Percentiles rank a stretch among this genome's conserved stretches.
Evolutionary conservation across 2,329 filamentous ascomycete species (phyloP).

Genomic region (Salinomyces thailandicus): DNA sequence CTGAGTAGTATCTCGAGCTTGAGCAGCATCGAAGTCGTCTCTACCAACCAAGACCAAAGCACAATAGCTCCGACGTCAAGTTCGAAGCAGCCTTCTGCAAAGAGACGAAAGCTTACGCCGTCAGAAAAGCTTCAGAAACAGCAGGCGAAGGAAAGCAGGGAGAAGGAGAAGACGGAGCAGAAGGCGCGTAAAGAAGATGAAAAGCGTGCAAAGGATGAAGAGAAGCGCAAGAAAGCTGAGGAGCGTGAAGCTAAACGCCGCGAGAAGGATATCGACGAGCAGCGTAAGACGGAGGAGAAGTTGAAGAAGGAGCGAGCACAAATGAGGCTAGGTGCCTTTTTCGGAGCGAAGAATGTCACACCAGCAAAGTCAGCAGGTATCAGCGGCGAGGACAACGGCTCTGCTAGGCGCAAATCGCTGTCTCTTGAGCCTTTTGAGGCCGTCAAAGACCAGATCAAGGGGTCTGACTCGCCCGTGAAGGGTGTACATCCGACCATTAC

Average conservation of each 20-base stretch:
- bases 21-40: slow-evolving; percentile 21
- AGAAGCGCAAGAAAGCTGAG: slow-evolving; percentile 31
- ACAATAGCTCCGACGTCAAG: slow-evolving; percentile 3
- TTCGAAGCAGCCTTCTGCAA: slow-evolving; percentile 25
- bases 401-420: slow-evolving; percentile 26
- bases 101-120: slow-evolving; percentile 19
- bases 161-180: slow-evolving; percentile 34
- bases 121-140: slow-evolving; percentile 32
- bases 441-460: slow-evolving; percentile 15
- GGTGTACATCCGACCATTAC: slow-evolving; percentile 9
- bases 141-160: slow-evolving; percentile 30
- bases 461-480: slow-evolving; percentile 18
- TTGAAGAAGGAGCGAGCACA: slow-evolving; percentile 23
- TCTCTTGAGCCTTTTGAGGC: slow-evolving; percentile 24
- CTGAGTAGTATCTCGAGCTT: slow-evolving; percentile 22
- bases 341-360: slow-evolving; percentile 25
- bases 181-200: slow-evolving; percentile 30
- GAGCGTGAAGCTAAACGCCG: slow-evolving; percentile 32
- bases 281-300: slow-evolving; percentile 22
- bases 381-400: slow-evolving; percentile 11
- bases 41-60: slow-evolving; percentile 7
- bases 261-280: slow-evolving; percentile 26
- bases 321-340: slow-evolving; percentile 35
- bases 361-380: slow-evolving; percentile 17
- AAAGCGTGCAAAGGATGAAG: slow-evolving; percentile 15